Evolutionary conservation across 2,329 filamentous ascomycete species (phyloP), one percentile per base, ranked within the genome.

Genomic region (Phialophora macrospora): DNA sequence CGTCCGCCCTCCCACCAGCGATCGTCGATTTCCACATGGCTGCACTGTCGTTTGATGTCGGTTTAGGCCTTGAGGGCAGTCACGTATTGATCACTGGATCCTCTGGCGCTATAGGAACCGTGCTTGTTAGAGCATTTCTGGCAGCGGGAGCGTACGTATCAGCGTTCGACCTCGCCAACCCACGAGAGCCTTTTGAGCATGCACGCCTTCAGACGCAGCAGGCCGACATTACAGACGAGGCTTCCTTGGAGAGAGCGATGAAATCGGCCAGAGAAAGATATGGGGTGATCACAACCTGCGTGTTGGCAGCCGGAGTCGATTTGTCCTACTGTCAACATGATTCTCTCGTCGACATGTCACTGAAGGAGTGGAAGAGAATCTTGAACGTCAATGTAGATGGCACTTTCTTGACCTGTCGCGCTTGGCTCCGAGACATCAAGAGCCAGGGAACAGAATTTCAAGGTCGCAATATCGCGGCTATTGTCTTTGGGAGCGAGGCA

Each of bases 401-500:
- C 32, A 81, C 80, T 3, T 80, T 81, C 60, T 66, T 81, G 38
- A 81, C 79, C 1, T 79, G 78, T 20, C 74, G 78, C 60, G 75
- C 75, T 26, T 82, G 80, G 80, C 68, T 81, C 5, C 70, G 76
- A 22, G 76, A 77, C 3, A 71, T 83, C 41, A 70, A 65, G 55
- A 60, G 68, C 17, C 49, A 70, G 14, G 65, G 62, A 51, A 71
- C 59, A 12, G 1, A 46, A 24, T 24, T 24, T 20, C 51, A 67
- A 2, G 63, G 74, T 48, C 72, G 65, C 30, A 81, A 82, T 69
- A 75, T 80, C 12, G 74, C 75, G 30, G 71, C 82, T 46, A 74
- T 83, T 24, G 76, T 83, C 38, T 78, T 83, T 60, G 81, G 81
- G 11, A 79, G 76, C 60, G 80, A 82, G 70, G 78, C 78, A 55